Evolutionary conservation across 805 yeast genomes (phyloP), one percentile per base, ranked within the genome.

Genomic region (Metschnikowia drakensbergensis): DNA sequence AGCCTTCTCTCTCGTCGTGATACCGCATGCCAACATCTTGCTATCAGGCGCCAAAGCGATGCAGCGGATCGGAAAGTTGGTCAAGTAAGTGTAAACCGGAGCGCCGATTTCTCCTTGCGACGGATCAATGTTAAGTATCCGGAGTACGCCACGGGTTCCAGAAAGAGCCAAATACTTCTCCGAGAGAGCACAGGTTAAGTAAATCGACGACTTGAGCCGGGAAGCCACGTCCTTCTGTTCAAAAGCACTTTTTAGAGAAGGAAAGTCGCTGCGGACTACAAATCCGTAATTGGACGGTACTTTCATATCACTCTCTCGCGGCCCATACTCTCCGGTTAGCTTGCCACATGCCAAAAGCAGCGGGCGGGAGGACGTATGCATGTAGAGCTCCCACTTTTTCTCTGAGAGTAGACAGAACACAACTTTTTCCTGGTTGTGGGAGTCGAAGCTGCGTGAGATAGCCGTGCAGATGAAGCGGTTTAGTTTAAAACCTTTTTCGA

Each of bases 31-130:
- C 9, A 90, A 71, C 26, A 83, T 68, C 17, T 76, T 69, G 26
- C 86, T 89, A 54, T 77, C 72, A 0, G 82, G 78, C 7, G 92
- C 79, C 1, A 90, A 72, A 32, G 88, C 85, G 41, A 88, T 73
- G 59, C 96, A 88, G 45, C 96, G 66, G 33, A 91, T 84, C 0
- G 92, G 91, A 60, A 87, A 86, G 47, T 77, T 79, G 8, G 88
- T 83, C 34, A 79, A 70, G 59, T 86, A 81, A 0, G 87, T 79
- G 64, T 85, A 88, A 1, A 90, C 70, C 0, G 85, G 81, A 50
- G 72, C 71, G 3, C 96, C 96, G 30, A 71, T 34, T 3, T 42
- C 45, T 1, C 58, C 59, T 3, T 32, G 27, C 6, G 36, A 9
- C 2, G 49, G 42, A 45, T 54, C 57, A 11, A 87, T 60, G 58